Evolutionary conservation across 2,329 filamentous ascomycete species (phyloP).

Genomic region (Phialophora tarda): DNA sequence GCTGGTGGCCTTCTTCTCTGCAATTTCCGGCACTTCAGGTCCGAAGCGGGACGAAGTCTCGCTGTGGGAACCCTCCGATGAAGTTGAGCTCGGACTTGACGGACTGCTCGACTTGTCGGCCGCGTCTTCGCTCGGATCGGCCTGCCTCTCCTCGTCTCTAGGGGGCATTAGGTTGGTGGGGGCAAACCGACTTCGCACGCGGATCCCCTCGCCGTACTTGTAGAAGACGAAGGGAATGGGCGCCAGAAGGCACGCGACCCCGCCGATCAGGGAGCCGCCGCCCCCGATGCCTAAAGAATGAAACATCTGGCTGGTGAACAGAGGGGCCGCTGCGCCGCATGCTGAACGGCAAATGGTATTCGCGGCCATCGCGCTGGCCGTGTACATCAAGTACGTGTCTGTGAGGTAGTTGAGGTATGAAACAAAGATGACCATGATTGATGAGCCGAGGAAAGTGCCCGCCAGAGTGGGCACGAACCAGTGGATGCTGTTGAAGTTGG

Average conservation of each 20-base stretch:
- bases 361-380: conserved; percentile 52
- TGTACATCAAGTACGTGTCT: conserved; percentile 53
- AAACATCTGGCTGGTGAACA: conserved; percentile 57
- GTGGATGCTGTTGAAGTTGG: conserved; percentile 51
- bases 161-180: conserved; percentile 31
- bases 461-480: conserved; percentile 57
- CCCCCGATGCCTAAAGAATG: conserved; percentile 54
- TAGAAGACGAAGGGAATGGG: conserved; percentile 55
- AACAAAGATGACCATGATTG: conserved; percentile 51
- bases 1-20: conserved; percentile 1
- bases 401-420: conserved; percentile 52
- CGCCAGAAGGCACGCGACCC: conserved; percentile 52
- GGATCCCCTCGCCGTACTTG: conserved; percentile 50
- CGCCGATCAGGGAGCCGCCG: conserved; percentile 54
- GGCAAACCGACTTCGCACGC: conserved; percentile 57
- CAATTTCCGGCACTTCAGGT: background rate
- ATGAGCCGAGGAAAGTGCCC: conserved; percentile 50
- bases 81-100: conserved; percentile 19
- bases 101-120: background rate
- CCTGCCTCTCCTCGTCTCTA: conserved; percentile 32
- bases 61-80: background rate
- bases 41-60: conserved; percentile 1
- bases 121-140: background rate
- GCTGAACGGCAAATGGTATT: conserved; percentile 55
- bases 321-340: conserved; percentile 55